phyloP scores from a whole-genome alignment of 2,329 filamentous ascomycete genomes.

The Colletotrichum gloeosporioides region DNA sequence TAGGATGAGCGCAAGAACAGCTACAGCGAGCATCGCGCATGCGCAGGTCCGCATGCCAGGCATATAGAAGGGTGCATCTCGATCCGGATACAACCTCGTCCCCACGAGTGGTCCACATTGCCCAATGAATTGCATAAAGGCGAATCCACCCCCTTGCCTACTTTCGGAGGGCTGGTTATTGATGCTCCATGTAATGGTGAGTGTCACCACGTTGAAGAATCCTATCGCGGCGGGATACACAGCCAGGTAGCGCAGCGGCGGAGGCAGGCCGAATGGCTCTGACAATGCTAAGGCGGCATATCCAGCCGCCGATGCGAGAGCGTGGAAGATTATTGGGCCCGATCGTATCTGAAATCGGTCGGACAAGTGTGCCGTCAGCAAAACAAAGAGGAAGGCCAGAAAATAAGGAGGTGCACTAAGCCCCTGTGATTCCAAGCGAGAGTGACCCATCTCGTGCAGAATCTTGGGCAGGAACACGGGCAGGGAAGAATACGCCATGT shows the following conservation, averaged over 20 bases:
- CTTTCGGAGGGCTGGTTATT: slow-evolving; percentile 80
- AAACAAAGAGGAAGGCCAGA: slow-evolving; percentile 72
- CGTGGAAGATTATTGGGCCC: slow-evolving; percentile 71
- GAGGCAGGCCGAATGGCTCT: slow-evolving; percentile 46
- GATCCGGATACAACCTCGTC: slow-evolving; percentile 67
- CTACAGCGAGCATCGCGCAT: slow-evolving; percentile 66
- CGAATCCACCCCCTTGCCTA: slow-evolving; percentile 77
- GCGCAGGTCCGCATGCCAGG: slow-evolving; percentile 68
- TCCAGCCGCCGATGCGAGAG: slow-evolving; percentile 67
- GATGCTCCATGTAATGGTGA: slow-evolving; percentile 87
- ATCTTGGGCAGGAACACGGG: slow-evolving; percentile 89
- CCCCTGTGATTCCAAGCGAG: slow-evolving; percentile 71
- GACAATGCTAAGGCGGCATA: slow-evolving; percentile 67
- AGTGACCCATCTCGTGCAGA: slow-evolving; percentile 77
- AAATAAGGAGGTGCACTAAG: slow-evolving; percentile 85
- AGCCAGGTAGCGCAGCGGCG: slow-evolving; percentile 69
- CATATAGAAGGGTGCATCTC: slow-evolving; percentile 66
- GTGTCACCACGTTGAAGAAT: slow-evolving; percentile 83
- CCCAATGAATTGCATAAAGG: slow-evolving; percentile 80
- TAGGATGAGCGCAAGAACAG: slow-evolving; percentile 57
- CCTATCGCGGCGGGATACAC: slow-evolving; percentile 81
- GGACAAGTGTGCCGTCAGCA: slow-evolving; percentile 74
- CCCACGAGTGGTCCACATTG: slow-evolving; percentile 80
- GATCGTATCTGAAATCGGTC: slow-evolving; percentile 70
- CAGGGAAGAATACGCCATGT: slow-evolving; percentile 86